Conservation (phyloP, 441 rosid genomes). For the Gossypium trilobum region DNA sequence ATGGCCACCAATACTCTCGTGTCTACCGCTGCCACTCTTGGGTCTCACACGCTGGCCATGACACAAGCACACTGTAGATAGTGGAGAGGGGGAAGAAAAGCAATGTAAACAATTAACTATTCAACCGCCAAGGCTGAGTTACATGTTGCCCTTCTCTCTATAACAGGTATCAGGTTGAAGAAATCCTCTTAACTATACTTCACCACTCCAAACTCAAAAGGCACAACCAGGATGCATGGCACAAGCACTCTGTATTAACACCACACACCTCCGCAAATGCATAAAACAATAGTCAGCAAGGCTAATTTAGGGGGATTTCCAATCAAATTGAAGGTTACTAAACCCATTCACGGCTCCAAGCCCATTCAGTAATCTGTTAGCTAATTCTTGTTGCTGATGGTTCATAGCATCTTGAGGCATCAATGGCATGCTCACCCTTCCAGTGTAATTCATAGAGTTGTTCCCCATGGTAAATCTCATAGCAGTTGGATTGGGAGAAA, state of each 20-base stretch:
- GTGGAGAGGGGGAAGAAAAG: background rate
- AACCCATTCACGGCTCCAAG: constrained; percentile 27
- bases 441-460: constrained; percentile 17
- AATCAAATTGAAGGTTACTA: constrained; percentile 24
- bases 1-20: background rate
- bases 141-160: constrained; percentile 2
- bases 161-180: background rate
- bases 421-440: constrained; percentile 22
- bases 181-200: background rate
- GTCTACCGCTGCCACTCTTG: background rate
- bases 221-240: constrained; percentile 9
- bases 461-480: constrained; percentile 22
- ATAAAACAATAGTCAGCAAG: background rate
- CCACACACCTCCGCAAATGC: background rate
- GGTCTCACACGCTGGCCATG: background rate
- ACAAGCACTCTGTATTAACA: constrained; percentile 8
- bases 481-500: constrained; percentile 17
- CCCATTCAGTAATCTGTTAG: constrained; percentile 24
- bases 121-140: background rate
- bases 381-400: constrained; percentile 27
- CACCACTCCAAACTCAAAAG: constrained; percentile 8
- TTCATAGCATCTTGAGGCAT: constrained; percentile 22
- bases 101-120: background rate
- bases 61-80: background rate
- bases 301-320: constrained; percentile 28